Conservation (phyloP, 345 rosid species). For the Raphanus raphanistrum region DNA sequence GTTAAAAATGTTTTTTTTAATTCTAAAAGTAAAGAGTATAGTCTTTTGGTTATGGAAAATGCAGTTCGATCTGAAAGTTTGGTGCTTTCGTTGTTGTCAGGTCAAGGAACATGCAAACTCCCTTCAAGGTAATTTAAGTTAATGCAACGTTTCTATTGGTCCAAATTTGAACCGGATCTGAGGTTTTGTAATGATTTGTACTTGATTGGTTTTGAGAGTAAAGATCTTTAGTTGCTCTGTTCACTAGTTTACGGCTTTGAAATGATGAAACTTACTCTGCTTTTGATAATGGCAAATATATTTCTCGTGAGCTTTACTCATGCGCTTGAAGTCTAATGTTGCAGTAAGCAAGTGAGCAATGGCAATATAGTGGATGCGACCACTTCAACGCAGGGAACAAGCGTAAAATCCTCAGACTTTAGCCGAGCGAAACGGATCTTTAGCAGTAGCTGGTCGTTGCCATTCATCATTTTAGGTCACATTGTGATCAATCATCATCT, state of each 20-base stretch:
- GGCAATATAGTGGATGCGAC: constrained; percentile 39
- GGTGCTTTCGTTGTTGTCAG: constrained; percentile 44
- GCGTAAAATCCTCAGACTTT: constrained; percentile 48
- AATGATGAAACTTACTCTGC: constrained; percentile 1
- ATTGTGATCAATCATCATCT: background rate
- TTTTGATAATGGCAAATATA: too few species aligned
- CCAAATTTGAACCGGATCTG: background rate
- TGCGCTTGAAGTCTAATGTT: background rate
- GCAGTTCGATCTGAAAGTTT: constrained; percentile 3
- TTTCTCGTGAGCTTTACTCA: too few species aligned
- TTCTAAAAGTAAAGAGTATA: background rate
- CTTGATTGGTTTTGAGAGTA: constrained; percentile 2
- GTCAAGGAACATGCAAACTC: constrained; percentile 58
- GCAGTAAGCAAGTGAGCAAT: constrained; percentile 55
- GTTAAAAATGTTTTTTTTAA: too few species aligned
- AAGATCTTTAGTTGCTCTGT: background rate
- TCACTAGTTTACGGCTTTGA: background rate
- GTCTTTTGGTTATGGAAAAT: background rate
- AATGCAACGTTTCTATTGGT: background rate
- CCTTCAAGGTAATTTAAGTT: constrained; percentile 28
- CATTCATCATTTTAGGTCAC: background rate
- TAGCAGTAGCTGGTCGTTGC: constrained; percentile 35
- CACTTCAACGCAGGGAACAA: constrained; percentile 44
- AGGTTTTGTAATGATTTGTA: background rate
- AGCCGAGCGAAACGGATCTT: constrained; percentile 42